Evolutionary conservation across 306 rosid genomes (phyloP), one percentile per base, ranked within the genome.

Genomic region (Lathyrus tuberosus): DNA sequence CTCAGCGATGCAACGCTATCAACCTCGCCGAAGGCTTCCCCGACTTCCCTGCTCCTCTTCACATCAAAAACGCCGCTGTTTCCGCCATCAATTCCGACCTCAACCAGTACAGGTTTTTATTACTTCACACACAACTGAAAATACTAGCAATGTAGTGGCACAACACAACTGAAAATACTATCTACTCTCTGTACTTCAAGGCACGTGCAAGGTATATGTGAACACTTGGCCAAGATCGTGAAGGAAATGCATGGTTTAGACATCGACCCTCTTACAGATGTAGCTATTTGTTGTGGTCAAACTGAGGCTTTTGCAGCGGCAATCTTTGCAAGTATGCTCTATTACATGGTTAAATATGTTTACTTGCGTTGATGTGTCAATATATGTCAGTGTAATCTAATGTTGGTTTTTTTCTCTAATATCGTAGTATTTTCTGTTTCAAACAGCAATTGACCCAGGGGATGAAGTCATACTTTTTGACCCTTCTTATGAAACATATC

Each of bases 21-120:
- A 92, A 88, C 76, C 91, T 92, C 53, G 96, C 96, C 13, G 96
- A 89, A 79, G 98, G 98, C 70, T 87, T 83, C 77, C 95, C 95
- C 11, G 91, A 89, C 79, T 92, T 92, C 86, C 91, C 98, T 2
- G 92, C 98, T 0, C 87, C 98, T 28, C 24, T 71, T 72, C 78
- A 74, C 60, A 28, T 89, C 0, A 92, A 89, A 90, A 30, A 68
- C 61, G 89, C 96, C 8, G 98, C 98, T 79, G 69, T 88, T 76
- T 79, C 87, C 3, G 96, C 98, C 73, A 92, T 92, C 67, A 64
- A 77, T 44, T 82, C 93, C 43, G 91, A 92, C 77, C 83, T 85
- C 84, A 92, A 87, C 69, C 95, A 90, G 67, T 90, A 90, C 86
- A 84, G 89, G 89, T 84, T 46, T 59, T 70, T 51, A 33, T 6